Evolutionary conservation across 805 yeast species (phyloP), one percentile per base, ranked within the genome.

Genomic region (Saturnispora hagleri): DNA sequence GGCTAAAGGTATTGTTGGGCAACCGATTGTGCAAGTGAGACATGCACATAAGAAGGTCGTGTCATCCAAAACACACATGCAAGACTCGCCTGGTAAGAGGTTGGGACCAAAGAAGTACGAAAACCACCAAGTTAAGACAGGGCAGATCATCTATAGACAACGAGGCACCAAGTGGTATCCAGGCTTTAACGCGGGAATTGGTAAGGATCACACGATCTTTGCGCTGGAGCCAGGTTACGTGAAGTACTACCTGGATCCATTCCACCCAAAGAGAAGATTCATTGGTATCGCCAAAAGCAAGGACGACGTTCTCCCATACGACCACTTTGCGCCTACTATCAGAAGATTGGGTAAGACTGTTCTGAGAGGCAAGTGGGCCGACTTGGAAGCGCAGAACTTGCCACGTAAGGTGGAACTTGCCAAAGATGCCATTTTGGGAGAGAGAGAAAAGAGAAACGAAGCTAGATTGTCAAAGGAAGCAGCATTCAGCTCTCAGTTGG

Each of bases 121-220:
- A 62, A 89, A 93, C 41, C 74, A 79, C 63, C 71, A 66, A 46
- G 96, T 91, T 1, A 75, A 76, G 47, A 81, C 87, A 1, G 97
- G 97, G 9, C 86, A 89, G 62, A 89, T 93, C 58, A 74, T 93
- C 38, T 80, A 86, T 81, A 81, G 97, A 66, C 99, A 93, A 65
- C 79, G 98, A 66, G 99, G 99, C 61, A 89, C 98, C 18, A 84
- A 80, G 62, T 86, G 90, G 67, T 93, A 81, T 63, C 98, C 99
- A 0, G 99, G 99, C 34, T 95, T 86, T 58, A 90, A 93, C 60
- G 86, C 81, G 10, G 82, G 82, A 8, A 87, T 91, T 55, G 99
- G 99, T 56, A 84, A 81, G 61, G 98, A 93, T 67, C 97, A 90
- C 67, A 91, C 99, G 2, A 77, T 93, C 33, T 89, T 75, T 67